phyloP scores from a whole-genome alignment of 345 rosid species.

The Linum usitatissimum region DNA sequence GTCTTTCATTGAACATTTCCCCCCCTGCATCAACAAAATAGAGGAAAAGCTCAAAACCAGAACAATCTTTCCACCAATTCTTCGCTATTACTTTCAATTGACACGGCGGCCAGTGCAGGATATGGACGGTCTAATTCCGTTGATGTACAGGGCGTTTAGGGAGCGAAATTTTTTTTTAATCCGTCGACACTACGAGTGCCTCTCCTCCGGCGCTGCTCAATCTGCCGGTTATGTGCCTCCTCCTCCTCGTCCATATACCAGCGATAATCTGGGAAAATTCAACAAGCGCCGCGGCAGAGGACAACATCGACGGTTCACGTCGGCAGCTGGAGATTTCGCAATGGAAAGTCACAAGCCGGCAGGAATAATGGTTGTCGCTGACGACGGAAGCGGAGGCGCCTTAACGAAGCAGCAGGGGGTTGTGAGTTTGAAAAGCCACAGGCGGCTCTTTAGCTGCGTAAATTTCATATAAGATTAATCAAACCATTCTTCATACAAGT shows the following conservation, averaged over 20 bases:
- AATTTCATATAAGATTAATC: background rate
- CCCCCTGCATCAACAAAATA: too few species aligned
- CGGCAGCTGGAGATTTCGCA: constrained; percentile 37
- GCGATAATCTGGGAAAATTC: background rate
- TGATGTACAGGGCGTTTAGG: constrained; percentile 58
- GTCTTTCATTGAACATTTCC: too few species aligned
- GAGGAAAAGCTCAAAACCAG: too few species aligned
- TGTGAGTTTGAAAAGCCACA: constrained; percentile 50
- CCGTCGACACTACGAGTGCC: constrained; percentile 64
- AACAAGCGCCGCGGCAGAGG: background rate
- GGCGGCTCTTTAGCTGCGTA: constrained; percentile 6
- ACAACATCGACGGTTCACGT: constrained; percentile 33
- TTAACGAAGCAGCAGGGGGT: constrained; percentile 14
- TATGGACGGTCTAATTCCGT: constrained; percentile 83
- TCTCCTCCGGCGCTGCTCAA: constrained; percentile 45
- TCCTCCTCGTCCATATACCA: constrained; percentile 15
- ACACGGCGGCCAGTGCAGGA: background rate
- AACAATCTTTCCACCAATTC: too few species aligned
- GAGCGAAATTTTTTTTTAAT: constrained; percentile 34
- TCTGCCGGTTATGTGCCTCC: constrained; percentile 35
- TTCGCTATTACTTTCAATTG: too few species aligned
- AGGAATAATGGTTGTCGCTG: constrained; percentile 9
- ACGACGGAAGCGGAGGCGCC: constrained; percentile 10
- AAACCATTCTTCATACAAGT: too few species aligned
- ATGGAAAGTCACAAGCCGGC: background rate